Conservation (phyloP, 2,329 filamentous ascomycete genomes). For the Mollisiaceae sp. region DNA sequence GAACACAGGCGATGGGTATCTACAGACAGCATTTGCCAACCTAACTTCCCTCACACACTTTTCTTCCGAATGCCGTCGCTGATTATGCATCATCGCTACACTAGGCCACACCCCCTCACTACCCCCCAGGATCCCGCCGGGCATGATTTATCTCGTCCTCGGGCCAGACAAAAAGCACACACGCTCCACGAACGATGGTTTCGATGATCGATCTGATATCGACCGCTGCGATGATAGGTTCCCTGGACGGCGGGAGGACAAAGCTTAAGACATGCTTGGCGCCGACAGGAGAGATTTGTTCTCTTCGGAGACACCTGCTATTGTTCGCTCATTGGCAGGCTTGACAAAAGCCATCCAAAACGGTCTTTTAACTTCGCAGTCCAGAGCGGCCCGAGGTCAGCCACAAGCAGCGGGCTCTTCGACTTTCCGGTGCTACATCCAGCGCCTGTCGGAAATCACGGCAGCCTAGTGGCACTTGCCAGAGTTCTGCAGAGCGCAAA, state of each 20-base stretch:
- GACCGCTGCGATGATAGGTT: neutral
- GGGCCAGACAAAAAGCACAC: neutral
- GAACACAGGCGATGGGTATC: neutral
- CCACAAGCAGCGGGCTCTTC: conserved; percentile 4
- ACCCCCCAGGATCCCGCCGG: neutral
- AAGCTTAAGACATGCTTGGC: conserved; percentile 1
- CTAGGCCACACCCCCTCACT: neutral
- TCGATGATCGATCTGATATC: neutral
- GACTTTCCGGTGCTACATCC: conserved; percentile 1
- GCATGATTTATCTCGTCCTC: conserved; percentile 5
- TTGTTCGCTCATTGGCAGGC: conserved; percentile 2
- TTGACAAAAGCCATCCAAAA: conserved; percentile 6
- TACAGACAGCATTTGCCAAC: neutral
- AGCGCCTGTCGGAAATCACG: conserved; percentile 11
- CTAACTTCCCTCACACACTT: neutral
- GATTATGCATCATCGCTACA: neutral
- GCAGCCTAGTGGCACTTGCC: conserved; percentile 9
- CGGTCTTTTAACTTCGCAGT: conserved; percentile 8
- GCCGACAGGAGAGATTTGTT: neutral
- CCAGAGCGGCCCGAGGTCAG: conserved; percentile 18
- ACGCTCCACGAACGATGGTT: neutral
- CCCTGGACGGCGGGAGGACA: neutral
- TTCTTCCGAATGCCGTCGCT: neutral
- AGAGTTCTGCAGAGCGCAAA: neutral
- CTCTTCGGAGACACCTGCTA: no score